Conservation (phyloP, 352 stramenopile genomes). For the Phytophthora brassicae region DNA sequence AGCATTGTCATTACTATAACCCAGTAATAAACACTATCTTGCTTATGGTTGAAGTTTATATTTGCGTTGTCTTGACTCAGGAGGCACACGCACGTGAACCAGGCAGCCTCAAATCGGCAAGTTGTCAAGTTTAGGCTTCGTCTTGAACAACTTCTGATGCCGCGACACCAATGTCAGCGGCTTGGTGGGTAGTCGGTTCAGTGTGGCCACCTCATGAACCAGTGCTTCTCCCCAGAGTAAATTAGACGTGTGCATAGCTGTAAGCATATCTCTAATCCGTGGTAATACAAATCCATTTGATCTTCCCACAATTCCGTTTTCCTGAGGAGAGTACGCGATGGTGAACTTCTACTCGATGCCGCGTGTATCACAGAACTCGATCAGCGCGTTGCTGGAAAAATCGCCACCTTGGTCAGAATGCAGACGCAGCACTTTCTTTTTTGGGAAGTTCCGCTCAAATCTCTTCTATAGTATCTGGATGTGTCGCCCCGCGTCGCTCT, state of each 20-base stretch:
- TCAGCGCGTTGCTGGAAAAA: not conserved
- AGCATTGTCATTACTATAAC: constrained; percentile 4
- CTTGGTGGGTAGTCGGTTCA: too few species aligned
- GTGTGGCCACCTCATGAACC: too few species aligned
- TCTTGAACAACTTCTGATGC: too few species aligned
- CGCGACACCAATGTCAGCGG: too few species aligned
- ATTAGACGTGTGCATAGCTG: too few species aligned
- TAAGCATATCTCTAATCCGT: too few species aligned
- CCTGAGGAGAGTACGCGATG: constrained; percentile 5
- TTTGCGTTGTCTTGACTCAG: constrained; percentile 9
- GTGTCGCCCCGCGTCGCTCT: not conserved
- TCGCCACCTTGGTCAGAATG: not conserved
- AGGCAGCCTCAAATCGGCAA: too few species aligned
- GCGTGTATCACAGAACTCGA: not conserved
- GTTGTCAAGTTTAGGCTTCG: too few species aligned
- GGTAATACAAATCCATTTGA: constrained; percentile 2
- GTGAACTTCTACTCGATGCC: not conserved
- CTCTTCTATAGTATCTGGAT: not conserved
- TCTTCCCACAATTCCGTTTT: constrained; percentile 11
- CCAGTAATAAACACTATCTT: constrained; percentile 3
- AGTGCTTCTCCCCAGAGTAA: too few species aligned
- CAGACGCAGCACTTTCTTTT: not conserved
- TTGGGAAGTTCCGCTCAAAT: not conserved
- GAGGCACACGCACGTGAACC: constrained; percentile 1
- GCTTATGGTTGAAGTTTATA: constrained; percentile 3